These are phyloP conservation scores for Candida incommunis DNA, from an alignment of 805 yeast genomes.

Conservation along the genomic window DNA sequence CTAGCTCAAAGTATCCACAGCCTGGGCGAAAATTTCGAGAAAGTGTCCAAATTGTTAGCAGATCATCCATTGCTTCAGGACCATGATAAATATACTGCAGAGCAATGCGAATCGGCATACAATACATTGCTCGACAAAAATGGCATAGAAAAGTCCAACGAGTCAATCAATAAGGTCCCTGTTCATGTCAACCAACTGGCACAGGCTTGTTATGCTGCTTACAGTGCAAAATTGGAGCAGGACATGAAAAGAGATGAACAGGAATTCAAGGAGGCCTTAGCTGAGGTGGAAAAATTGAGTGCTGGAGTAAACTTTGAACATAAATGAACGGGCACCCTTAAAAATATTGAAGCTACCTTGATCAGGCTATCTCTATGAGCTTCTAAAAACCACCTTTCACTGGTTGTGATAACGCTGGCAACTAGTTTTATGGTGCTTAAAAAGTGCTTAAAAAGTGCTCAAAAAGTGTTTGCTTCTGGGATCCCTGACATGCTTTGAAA, in stretches of 20 bases:
- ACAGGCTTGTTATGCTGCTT: constrained; percentile 13
- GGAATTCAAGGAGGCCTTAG: constrained; percentile 11
- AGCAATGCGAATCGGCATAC: constrained; percentile 12
- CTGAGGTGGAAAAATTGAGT: constrained; percentile 8
- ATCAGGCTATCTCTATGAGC: too few species aligned
- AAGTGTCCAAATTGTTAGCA: constrained; percentile 13
- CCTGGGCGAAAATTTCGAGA: constrained; percentile 13
- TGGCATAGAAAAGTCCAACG: constrained; percentile 5
- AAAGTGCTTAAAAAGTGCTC: too few species aligned
- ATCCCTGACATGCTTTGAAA: too few species aligned
- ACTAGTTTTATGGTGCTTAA: too few species aligned
- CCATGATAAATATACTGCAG: constrained; percentile 3
- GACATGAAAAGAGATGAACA: constrained; percentile 13
- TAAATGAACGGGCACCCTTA: too few species aligned
- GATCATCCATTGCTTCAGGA: constrained; percentile 16
- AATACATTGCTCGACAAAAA: constrained; percentile 10
- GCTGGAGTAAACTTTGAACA: too few species aligned
- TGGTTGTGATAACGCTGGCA: too few species aligned
- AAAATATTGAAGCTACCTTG: too few species aligned
- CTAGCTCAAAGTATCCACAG: constrained; percentile 22
- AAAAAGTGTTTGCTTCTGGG: too few species aligned
- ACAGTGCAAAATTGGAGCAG: constrained; percentile 11
- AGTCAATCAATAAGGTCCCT: not conserved
- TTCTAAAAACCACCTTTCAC: too few species aligned
- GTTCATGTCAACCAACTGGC: constrained; percentile 13